Evolutionary conservation across 176 grass and related monocot species (phyloP), one percentile per base, ranked within the genome.

Genomic region (Avena insularis): DNA sequence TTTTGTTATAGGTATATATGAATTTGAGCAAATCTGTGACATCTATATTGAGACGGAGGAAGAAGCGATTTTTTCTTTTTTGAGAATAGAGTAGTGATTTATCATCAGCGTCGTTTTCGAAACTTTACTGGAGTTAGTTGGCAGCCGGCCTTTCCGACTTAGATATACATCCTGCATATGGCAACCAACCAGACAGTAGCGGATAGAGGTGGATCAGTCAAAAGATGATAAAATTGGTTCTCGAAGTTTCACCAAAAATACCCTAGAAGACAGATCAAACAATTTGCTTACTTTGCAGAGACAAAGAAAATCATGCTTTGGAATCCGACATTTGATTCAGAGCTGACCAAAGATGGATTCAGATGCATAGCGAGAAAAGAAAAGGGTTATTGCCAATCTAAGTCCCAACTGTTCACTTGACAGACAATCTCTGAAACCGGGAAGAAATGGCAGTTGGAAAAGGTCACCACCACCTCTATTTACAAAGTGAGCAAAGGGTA

Each of bases 401-500:
- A 79, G 56, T 49, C 68, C 35, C 25, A 74, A 19, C 17, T 60
- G 45, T 68, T 66, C 23, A 47, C 20, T 48, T 68, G 49, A 12
- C 43, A 77, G 29, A 74, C 16, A 77, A 16, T 31, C 51, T 60
- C 25, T 85, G 7, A 66, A 81, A 85, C 3, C 8, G 47, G 36
- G 21, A 50, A 67, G 25, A 67, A 63, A 46, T 15, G 47, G 25
- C 33, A 59, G 17, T 55, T 14, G 17, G 4, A 50, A 79, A 79
- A 68, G 27, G 61, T 19, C 48, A 19, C 55, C 25, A 58, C 51
- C 77, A 87, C 48, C 59, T 66, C 36, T 82, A 82, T 57, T 7
- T 82, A 87, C 79, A 87, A 13, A 23, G 57, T 43, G 58, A 19
- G 56, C 40, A 25, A 46, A 87, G 13, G 33, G 53, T 67, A 57